Conservation (phyloP, 345 rosid genomes). For the Populus nigra region DNA sequence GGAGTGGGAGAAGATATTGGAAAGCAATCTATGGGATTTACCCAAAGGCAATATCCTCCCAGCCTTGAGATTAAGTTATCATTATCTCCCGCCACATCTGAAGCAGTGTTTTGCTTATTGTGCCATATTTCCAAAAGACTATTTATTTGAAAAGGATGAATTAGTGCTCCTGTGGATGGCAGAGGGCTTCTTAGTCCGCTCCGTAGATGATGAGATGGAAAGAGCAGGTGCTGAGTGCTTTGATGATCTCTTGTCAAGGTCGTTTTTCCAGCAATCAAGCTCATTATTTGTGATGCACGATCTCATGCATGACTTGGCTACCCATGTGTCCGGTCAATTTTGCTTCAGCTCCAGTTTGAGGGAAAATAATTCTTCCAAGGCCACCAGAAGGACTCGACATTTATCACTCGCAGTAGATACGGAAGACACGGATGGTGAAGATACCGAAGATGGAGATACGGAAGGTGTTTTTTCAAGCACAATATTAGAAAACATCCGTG, state of each 20-base stretch:
- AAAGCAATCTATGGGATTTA: background rate
- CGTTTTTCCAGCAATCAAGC: slow-evolving; percentile 5
- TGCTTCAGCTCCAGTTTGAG: background rate
- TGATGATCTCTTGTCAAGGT: slow-evolving; percentile 13
- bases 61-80: slow-evolving; percentile 5
- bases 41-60: background rate
- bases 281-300: slow-evolving; percentile 11
- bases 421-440: too few species aligned
- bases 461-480: background rate
- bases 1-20: slow-evolving; percentile 6
- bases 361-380: background rate
- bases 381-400: background rate
- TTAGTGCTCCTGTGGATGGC: slow-evolving; percentile 24
- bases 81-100: background rate
- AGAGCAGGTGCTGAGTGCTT: slow-evolving; percentile 15
- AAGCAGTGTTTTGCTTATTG: too few species aligned
- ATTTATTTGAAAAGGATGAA: background rate
- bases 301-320: slow-evolving; percentile 20
- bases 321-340: slow-evolving; percentile 15
- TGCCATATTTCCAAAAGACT: slow-evolving; percentile 1
- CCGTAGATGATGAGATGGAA: slow-evolving; percentile 8
- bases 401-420: background rate
- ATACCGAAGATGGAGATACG: too few species aligned
- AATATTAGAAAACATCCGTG: background rate
- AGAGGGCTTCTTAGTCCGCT: slow-evolving; percentile 13